Conservation (phyloP, 2,329 filamentous ascomycete genomes). For the Pseudophaeomoniella oleicola region DNA sequence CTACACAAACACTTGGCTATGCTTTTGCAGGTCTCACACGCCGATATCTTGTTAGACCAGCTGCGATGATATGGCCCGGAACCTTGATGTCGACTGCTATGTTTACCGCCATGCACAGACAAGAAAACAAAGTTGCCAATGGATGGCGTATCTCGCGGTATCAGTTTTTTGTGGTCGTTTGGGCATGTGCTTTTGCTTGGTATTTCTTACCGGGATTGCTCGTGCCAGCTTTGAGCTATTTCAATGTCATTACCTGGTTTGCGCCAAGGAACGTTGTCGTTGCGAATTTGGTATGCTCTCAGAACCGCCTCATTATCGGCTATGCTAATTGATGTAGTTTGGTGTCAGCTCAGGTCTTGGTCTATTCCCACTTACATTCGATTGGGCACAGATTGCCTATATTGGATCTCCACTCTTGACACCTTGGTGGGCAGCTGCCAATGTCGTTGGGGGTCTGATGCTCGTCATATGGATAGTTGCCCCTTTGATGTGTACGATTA, state of each 20-base stretch:
- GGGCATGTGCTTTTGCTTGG: slow-evolving; percentile 57
- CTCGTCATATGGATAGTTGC: slow-evolving; percentile 76
- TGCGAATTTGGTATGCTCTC: slow-evolving; percentile 47
- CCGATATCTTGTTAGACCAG: slow-evolving; percentile 68
- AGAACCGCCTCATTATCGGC: background rate
- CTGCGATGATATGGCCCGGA: slow-evolving; percentile 83
- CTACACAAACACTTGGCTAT: slow-evolving; percentile 76
- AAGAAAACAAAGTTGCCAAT: slow-evolving; percentile 67
- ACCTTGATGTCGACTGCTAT: slow-evolving; percentile 80
- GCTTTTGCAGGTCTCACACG: slow-evolving; percentile 71
- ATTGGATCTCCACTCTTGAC: slow-evolving; percentile 74
- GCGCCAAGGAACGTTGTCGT: slow-evolving; percentile 74
- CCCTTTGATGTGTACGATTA: slow-evolving; percentile 48
- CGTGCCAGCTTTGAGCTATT: slow-evolving; percentile 74
- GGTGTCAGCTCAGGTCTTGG: slow-evolving; percentile 74
- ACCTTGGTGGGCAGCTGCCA: slow-evolving; percentile 75
- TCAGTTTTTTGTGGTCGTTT: slow-evolving; percentile 69
- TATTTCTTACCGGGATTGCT: slow-evolving; percentile 76
- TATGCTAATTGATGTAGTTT: slow-evolving; percentile 31
- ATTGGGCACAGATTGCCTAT: slow-evolving; percentile 81
- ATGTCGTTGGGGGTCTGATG: slow-evolving; percentile 66
- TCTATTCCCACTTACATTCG: slow-evolving; percentile 73
- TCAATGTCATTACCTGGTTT: slow-evolving; percentile 80
- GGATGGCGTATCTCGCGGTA: slow-evolving; percentile 73
- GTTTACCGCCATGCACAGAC: slow-evolving; percentile 75